Evolutionary conservation across 495 filamentous ascomycete genomes (phyloP), one percentile per base, ranked within the genome.

Genomic region (Aspergillus baeticus): DNA sequence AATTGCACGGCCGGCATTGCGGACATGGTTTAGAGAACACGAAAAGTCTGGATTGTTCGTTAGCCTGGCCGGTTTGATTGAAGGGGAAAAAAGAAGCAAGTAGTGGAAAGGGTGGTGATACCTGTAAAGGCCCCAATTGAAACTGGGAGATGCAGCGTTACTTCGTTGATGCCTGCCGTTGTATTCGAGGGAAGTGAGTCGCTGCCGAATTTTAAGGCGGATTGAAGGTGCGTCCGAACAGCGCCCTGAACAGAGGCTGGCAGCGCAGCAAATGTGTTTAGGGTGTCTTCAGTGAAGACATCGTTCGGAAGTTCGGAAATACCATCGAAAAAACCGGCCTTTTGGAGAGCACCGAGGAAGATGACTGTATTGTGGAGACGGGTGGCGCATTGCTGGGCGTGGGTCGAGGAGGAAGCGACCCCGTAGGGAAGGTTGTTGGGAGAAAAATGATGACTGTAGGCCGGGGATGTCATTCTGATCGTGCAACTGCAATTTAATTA

Each of bases 401-500:
- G 73, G 10, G 60, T 51, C 5, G 74, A 50, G 2, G 84, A 89
- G 17, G 76, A 81, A 60, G 93, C 86, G 58, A 95, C 85, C 54
- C 91, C 90, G 68, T 92, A 93, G 7, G 91, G 91, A 56, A 96
- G 84, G 69, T 96, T 96, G 59, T 81, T 73, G 36, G 95, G 71
- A 14, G 90, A 69, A 51, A 69, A 72, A 18, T 69, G 67, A 31
- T 55, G 57, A 37, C 50, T 57, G 35, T 66, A 69, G 2, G 58
- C 51, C 5, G 61, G 45, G 43, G 65, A 69, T 13, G 64, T 56
- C 64, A 69, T 71, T 49, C 44, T 55, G 20, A 23, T 31, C 10
- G 22, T 29, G 26, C 26, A 14, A 15, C 15, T 47, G 2, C 10
- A 26, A 23, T 22, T 34, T 10, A 44, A 35, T 14, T 51, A 14